These are phyloP conservation scores for Planoprotostelium fungivorum DNA, from an alignment of 78 protist species.

Conservation along the genomic window DNA sequence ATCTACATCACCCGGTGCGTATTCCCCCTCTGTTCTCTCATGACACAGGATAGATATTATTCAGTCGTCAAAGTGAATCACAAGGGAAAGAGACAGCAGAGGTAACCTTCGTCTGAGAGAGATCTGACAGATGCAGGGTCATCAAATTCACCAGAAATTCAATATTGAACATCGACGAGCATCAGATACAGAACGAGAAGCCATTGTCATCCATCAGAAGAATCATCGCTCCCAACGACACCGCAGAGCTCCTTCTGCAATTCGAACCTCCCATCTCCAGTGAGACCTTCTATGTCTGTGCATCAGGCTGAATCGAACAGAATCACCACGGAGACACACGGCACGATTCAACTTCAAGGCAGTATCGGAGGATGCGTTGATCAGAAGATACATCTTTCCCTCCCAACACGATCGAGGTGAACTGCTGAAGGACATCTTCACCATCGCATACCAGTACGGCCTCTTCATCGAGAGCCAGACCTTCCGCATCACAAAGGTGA, in stretches of 20 bases:
- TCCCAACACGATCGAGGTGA: background rate
- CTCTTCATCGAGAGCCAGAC: background rate
- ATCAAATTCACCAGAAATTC: background rate
- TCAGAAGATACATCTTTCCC: background rate
- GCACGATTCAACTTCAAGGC: background rate
- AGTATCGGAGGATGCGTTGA: background rate
- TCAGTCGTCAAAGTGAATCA: background rate
- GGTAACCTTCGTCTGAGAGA: background rate
- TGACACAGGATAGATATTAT: background rate
- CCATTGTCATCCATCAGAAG: background rate
- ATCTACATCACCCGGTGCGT: background rate
- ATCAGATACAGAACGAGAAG: background rate
- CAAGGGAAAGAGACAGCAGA: background rate
- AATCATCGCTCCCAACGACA: background rate
- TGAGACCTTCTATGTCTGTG: too few species aligned
- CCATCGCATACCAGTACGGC: background rate
- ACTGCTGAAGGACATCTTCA: background rate
- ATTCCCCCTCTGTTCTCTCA: background rate
- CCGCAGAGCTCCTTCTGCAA: background rate
- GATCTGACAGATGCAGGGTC: background rate
- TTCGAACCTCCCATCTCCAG: background rate
- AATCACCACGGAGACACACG: background rate
- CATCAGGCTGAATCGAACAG: too few species aligned
- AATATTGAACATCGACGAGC: background rate
- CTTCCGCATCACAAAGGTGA: background rate